Evolutionary conservation across 495 filamentous ascomycete species (phyloP), one percentile per base, ranked within the genome.

Genomic region (Daldinia loculata): DNA sequence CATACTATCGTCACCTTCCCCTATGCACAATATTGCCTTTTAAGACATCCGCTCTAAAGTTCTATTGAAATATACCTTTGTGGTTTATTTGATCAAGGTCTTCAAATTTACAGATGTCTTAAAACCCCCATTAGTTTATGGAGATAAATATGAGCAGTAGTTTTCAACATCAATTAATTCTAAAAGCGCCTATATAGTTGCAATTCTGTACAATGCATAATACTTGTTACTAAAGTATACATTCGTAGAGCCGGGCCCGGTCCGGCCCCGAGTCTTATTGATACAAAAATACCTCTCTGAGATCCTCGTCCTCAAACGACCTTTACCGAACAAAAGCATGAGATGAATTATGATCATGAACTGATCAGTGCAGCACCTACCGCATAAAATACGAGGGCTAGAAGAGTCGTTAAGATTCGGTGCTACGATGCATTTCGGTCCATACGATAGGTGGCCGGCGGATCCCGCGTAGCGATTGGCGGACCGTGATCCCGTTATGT

Each of bases 391-490:
- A 39, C n/a, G 38, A 58, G 38, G 58, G n/a, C 41, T 45, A 58
- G 58, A 66, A 71, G 24, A 43, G 52, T 57, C 66, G 58, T 64
- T 38, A 5, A 12, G 60, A 22, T 36, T 48, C 34, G 34, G 55
- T 63, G 12, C 24, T 34, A 34, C 43, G 32, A 29, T 53, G 27
- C 2, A 29, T 55, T 53, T 51, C 59, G 56, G 57, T 12, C 62
- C 26, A 61, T 39, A 63, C 39, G 34, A 55, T 69, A 62, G 61
- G 70, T 66, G 41, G 65, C 66, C 66, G 70, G 70, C 70, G 70
- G 50, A 53, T 60, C 61, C 70, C 70, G 70, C 36, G 24, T 26
- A 56, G 60, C 56, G 65, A 72, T 72, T 61, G 57, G 65, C 66
- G 70, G 70, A 55, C 61, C 61, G 70, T 5, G 52, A 56, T 43